phyloP scores from a whole-genome alignment of 768 basidiomycete genomes.

The Naematelia aurantialba region DNA sequence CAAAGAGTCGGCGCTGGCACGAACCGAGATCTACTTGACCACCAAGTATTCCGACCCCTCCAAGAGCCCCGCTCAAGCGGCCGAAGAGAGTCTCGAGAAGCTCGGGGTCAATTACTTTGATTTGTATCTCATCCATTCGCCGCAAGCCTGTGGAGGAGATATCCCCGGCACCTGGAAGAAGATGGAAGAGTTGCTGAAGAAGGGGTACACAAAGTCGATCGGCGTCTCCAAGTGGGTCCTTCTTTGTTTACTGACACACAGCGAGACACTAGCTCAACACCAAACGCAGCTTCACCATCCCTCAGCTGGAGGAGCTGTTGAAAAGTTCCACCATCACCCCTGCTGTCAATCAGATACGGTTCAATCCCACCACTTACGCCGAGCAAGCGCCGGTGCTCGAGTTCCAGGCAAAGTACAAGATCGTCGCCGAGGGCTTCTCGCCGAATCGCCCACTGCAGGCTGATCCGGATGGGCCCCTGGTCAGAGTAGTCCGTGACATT shows the following conservation, averaged over 20 bases:
- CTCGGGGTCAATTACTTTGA: conserved; percentile 29
- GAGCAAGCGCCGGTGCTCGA: conserved; percentile 12
- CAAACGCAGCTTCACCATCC: conserved; percentile 20
- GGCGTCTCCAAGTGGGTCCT: conserved; percentile 33
- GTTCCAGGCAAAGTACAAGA: conserved; percentile 16
- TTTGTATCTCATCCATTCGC: conserved; percentile 31
- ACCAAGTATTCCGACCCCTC: conserved; percentile 31
- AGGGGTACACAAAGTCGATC: conserved; percentile 27
- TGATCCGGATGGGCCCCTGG: conserved; percentile 11
- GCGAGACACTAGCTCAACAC: no score
- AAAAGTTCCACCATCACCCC: conserved; percentile 17
- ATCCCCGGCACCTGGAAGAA: conserved; percentile 28
- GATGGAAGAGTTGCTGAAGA: conserved; percentile 25
- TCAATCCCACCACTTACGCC: conserved; percentile 22
- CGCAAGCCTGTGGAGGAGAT: conserved; percentile 19
- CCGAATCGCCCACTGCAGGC: conserved; percentile 17
- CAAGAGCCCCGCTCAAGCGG: conserved; percentile 7
- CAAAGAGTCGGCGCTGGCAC: conserved; percentile 20
- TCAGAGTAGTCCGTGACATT: conserved; percentile 18
- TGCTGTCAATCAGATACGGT: conserved; percentile 32
- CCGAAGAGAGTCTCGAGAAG: conserved; percentile 22
- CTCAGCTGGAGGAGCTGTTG: conserved; percentile 21
- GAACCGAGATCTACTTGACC: conserved; percentile 36
- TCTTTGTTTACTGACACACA: no score
- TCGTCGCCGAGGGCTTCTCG: conserved; percentile 26